Base-by-base conservation (phyloP, 176 grass and related monocot genomes). In the Carex kokanica region DNA sequence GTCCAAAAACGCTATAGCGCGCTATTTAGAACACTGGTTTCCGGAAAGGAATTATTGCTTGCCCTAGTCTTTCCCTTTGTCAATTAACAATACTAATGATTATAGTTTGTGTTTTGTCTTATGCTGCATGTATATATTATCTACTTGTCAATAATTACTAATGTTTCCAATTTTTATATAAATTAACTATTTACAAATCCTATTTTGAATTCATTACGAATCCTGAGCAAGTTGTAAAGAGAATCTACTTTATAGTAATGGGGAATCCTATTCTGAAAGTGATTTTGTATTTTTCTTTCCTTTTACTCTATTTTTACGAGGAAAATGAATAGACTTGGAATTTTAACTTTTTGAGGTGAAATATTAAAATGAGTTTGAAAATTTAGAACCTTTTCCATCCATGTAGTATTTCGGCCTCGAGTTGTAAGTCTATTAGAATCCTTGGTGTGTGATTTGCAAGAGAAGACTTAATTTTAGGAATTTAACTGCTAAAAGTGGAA, bases 181-280 rank as follows among this genome's bases (percentile, higher is more conserved):
- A 18, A n/a, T n/a, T n/a, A n/a, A 38, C 17, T 49, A 3, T 47
- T 49, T 73, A 24, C 18, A 49, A 20, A 51, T 1, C 69, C n/a
- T 40, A n/a, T 40, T 69, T 14, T 38, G 7, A 2, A 61, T 69
- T 38, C 34, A n/a, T 69, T 8, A 67, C 64, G 34, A 40, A 69
- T 69, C 0, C 16, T 73, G 40, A n/a, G 41, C n/a, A 73, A 71
- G 15, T 83, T 21, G 81, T 53, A 18, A n/a, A 51, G 70, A 43
- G 67, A 71, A 71, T 43, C 67, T 71, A 71, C 67, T 71, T 71
- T 71, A 45, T 43, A 43, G 8, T 71, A 61, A 70, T 64, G 57
- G 49, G 20, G 24, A 83, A 29, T 8, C 43, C 18, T 47, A 62
- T 34, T 45, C 27, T 82, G n/a, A 45, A 36, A 18, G 58, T 25